Evolutionary conservation across 192 early-diverging fungal species (phyloP), one percentile per base, ranked within the genome.

Genomic region (Spinellus fusiger): DNA sequence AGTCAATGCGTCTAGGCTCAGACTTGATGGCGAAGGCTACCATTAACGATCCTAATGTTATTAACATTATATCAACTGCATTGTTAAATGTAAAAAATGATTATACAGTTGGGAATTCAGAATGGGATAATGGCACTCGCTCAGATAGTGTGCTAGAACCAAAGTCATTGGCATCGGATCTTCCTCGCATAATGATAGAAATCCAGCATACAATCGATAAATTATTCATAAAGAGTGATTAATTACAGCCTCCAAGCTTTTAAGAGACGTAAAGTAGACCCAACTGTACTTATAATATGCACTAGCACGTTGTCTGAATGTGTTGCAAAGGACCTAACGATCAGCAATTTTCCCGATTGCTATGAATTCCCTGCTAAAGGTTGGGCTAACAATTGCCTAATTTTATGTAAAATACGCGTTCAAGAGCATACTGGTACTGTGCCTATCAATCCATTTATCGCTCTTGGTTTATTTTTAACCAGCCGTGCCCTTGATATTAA

Each of bases 81-180:
- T 40, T 58, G 28, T 58, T 28, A 58, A 58, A 58, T 58, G 40
- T 25, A 58, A 35, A 58, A 47, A 47, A 47, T 48, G 56, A 58
- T 47, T 58, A 58, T 37, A 3, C 40, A 48, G 44, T 58, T 40
- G 56, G 56, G 56, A 47, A 58, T 58, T 37, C 56, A 1, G 56
- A 58, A 40, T 58, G 56, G 56, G 56, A 58, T 37, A 48, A 56
- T 40, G 54, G 54, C 32, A 56, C 54, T 38, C 54, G 35, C 54
- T 56, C 35, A 56, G 54, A 56, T 56, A 33, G 35, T 56, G 54
- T 56, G 34, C 54, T 56, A 40, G 54, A 56, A 40, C 34, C 54
- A 56, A 56, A 56, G 54, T 56, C 54, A 40, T 40, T 25, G 40
- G 35, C 23, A 38, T 56, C 40, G 54, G 7, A 56, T 23, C 23